Conservation (phyloP, 768 basidiomycete genomes). For the Dioszegia aurantiaca region DNA sequence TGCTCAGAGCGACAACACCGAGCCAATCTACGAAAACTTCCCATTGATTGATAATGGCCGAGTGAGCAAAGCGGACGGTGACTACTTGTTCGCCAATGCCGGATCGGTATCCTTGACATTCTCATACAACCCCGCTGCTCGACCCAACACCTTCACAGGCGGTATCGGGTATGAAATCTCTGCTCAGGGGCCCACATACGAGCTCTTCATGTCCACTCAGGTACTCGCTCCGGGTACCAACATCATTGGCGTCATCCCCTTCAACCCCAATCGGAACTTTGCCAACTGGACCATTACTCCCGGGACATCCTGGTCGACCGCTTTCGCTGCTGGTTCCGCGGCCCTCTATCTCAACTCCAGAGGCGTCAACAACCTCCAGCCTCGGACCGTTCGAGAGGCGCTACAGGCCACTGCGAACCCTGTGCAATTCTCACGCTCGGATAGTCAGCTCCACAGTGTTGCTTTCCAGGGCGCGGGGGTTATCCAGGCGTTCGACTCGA, state of each 20-base stretch:
- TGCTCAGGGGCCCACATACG: conserved; percentile 57
- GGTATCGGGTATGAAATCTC: conserved; percentile 62
- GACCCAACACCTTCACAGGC: conserved; percentile 57
- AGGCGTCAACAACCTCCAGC: conserved; percentile 25
- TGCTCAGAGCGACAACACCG: conserved; percentile 23
- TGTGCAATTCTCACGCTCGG: conserved; percentile 29
- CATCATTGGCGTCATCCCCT: conserved; percentile 35
- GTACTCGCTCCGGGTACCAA: conserved; percentile 58
- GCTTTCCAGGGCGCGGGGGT: conserved; percentile 46
- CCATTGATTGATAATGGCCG: conserved; percentile 37
- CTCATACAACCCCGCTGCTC: conserved; percentile 51
- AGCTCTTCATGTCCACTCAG: conserved; percentile 57
- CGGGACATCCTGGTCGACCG: conserved; percentile 36
- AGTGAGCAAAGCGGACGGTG: conserved; percentile 45
- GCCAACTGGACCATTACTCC: conserved; percentile 33
- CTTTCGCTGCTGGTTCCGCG: conserved; percentile 48
- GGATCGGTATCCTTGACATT: conserved; percentile 31
- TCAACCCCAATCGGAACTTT: conserved; percentile 17
- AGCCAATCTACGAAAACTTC: conserved; percentile 37
- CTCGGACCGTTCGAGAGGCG: conserved; percentile 30
- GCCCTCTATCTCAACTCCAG: conserved; percentile 50
- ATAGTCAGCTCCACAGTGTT: conserved; percentile 36
- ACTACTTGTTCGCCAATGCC: conserved; percentile 35
- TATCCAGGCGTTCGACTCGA: conserved; percentile 62
- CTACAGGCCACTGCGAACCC: conserved; percentile 38